Percentiles rank a stretch among this genome's conserved stretches.
These are phyloP conservation scores for Psilocybe cubensis DNA, from an alignment of 768 basidiomycete species.

Conservation along the genomic window DNA sequence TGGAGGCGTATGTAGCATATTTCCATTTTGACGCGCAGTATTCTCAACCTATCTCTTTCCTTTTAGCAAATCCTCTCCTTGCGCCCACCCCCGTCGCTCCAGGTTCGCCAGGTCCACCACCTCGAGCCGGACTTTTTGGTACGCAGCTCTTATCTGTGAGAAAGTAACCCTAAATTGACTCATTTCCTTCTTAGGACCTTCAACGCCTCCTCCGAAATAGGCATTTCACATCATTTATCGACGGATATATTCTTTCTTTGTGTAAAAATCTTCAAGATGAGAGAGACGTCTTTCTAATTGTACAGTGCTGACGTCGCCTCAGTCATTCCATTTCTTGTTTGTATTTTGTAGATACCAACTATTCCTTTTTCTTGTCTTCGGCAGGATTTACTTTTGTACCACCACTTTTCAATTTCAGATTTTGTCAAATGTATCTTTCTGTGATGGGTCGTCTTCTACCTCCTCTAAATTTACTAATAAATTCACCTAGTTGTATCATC, in stretches of 20 bases:
- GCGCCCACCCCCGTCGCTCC: conserved; percentile 48
- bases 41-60: not conserved
- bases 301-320: conserved; percentile 3
- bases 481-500: too few species aligned
- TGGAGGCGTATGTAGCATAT: conserved; percentile 70
- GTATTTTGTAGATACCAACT: not conserved
- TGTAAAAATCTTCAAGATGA: conserved; percentile 4
- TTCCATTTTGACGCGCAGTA: not conserved
- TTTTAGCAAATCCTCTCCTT: conserved; percentile 65
- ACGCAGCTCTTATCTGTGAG: conserved; percentile 17
- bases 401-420: not conserved
- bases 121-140: conserved; percentile 73
- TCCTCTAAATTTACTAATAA: too few species aligned
- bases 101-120: conserved; percentile 47
- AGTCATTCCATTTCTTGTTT: conserved; percentile 6
- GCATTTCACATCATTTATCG: not conserved
- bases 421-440: not conserved
- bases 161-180: not conserved
- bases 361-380: conserved; percentile 3
- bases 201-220: conserved; percentile 36
- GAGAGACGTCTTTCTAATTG: conserved; percentile 8
- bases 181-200: conserved; percentile 25
- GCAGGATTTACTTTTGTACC: not conserved
- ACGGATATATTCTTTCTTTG: not conserved
- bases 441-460: not conserved